These are phyloP conservation scores for Vanrija sp. DNA, from an alignment of 1,284 basidiomycete species.

Conservation along the genomic window DNA sequence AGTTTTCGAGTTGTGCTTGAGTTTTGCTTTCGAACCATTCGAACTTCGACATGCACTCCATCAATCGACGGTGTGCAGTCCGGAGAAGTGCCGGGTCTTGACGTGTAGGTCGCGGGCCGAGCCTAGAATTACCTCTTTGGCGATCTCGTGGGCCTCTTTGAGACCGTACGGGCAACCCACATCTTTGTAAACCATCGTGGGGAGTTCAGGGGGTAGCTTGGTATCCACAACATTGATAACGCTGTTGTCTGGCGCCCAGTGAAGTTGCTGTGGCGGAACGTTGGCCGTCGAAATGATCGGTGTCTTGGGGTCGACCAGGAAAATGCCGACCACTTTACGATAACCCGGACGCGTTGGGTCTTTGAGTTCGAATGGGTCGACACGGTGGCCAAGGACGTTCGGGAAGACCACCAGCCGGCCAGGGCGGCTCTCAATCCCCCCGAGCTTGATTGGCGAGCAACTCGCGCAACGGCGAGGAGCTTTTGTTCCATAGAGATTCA, in stretches of 20 bases:
- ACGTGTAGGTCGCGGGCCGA: too few species aligned
- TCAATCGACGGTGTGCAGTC: too few species aligned
- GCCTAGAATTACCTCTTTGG: too few species aligned
- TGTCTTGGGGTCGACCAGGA: background rate
- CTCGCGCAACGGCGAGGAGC: too few species aligned
- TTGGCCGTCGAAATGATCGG: background rate
- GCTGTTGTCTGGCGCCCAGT: background rate
- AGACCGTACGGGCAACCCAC: constrained; percentile 9
- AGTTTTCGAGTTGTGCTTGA: too few species aligned
- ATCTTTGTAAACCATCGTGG: constrained; percentile 8
- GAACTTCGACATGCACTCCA: too few species aligned
- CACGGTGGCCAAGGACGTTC: constrained; percentile 1
- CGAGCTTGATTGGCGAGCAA: too few species aligned
- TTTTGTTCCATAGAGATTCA: too few species aligned
- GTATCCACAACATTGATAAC: background rate
- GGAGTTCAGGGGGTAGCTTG: constrained; percentile 10
- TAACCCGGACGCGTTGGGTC: background rate
- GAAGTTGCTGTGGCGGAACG: background rate
- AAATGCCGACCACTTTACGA: background rate
- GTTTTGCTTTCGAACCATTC: too few species aligned
- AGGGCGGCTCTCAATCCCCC: too few species aligned
- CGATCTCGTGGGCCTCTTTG: constrained; percentile 9
- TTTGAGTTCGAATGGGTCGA: background rate
- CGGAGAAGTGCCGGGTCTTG: too few species aligned
- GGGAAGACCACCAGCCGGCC: constrained; percentile 3